These are phyloP conservation scores for Blechomonas ayalai DNA, from an alignment of 208 protist species.

Conservation along the genomic window DNA sequence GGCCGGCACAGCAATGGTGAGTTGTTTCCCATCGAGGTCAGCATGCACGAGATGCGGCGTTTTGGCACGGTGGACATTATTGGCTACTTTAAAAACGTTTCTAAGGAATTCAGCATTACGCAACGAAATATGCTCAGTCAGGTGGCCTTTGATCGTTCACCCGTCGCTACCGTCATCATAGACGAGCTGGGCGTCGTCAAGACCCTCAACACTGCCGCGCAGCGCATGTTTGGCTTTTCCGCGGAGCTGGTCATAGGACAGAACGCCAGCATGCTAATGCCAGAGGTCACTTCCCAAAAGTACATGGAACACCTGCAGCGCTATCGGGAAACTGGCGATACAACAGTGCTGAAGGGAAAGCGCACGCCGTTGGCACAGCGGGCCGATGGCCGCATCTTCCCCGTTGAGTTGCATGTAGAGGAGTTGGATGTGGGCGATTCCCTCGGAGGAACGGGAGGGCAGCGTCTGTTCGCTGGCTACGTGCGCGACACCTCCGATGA, in stretches of 20 bases:
- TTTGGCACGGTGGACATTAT: background rate
- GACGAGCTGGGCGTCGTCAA: constrained; percentile 5
- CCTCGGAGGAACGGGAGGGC: background rate
- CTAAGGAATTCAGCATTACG: constrained; percentile 1
- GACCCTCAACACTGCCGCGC: constrained; percentile 13
- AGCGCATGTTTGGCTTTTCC: constrained; percentile 13
- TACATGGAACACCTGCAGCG: constrained; percentile 6
- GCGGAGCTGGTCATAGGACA: constrained; percentile 7
- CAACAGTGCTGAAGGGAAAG: constrained; percentile 6
- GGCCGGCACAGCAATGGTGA: constrained; percentile 2
- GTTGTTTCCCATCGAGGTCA: constrained; percentile 1
- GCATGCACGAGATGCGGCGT: constrained; percentile 1
- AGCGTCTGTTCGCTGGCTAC: constrained; percentile 15
- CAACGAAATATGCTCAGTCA: constrained; percentile 4
- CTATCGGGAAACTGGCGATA: constrained; percentile 14
- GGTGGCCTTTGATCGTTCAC: constrained; percentile 3
- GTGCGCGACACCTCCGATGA: constrained; percentile 13
- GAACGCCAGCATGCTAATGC: constrained; percentile 15
- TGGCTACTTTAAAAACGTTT: constrained; percentile 12
- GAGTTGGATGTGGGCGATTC: constrained; percentile 8
- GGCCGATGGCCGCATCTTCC: constrained; percentile 4
- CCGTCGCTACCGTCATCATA: constrained; percentile 10
- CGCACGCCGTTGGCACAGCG: background rate
- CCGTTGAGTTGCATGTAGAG: constrained; percentile 5
- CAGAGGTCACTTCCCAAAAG: background rate